These are phyloP conservation scores for Pythium aphanidermatum DNA, from an alignment of 352 stramenopile genomes.

Conservation along the genomic window DNA sequence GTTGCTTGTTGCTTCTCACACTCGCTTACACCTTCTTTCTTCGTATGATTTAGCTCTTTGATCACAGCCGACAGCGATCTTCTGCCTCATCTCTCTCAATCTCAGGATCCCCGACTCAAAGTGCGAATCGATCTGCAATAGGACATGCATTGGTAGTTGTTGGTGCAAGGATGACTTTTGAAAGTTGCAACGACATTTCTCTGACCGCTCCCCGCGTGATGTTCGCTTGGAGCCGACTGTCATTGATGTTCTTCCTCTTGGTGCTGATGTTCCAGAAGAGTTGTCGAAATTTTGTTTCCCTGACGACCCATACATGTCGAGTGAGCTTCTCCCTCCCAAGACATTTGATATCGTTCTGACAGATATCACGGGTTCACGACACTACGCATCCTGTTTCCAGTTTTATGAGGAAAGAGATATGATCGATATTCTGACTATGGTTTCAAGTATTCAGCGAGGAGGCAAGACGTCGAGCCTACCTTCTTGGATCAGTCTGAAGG, in stretches of 20 bases:
- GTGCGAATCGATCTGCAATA: conserved; percentile 12
- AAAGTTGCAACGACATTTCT: conserved; percentile 25
- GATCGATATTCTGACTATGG: conserved; percentile 56
- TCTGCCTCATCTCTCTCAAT: conserved; percentile 1
- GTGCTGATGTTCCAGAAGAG: conserved; percentile 44
- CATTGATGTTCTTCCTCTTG: conserved; percentile 40
- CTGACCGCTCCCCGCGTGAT: conserved; percentile 32
- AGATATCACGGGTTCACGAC: conserved; percentile 47
- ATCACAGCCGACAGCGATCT: conserved; percentile 4
- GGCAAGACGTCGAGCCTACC: conserved; percentile 35
- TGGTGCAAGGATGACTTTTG: conserved; percentile 33
- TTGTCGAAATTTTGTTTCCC: conserved; percentile 74
- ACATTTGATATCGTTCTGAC: conserved; percentile 71
- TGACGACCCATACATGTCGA: conserved; percentile 43
- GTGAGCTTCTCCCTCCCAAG: conserved; percentile 29
- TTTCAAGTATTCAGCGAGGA: conserved; percentile 36
- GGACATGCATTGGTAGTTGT: conserved; percentile 61
- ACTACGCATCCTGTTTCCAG: conserved; percentile 57
- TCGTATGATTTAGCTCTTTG: conserved; percentile 1
- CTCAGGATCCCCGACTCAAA: no score
- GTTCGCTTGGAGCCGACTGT: conserved; percentile 47
- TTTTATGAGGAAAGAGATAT: conserved; percentile 58
- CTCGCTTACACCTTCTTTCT: background rate
- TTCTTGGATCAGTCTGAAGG: conserved; percentile 60
- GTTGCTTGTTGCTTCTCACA: background rate